phyloP scores from a whole-genome alignment of 441 rosid species.

The Aleurites moluccanus region DNA sequence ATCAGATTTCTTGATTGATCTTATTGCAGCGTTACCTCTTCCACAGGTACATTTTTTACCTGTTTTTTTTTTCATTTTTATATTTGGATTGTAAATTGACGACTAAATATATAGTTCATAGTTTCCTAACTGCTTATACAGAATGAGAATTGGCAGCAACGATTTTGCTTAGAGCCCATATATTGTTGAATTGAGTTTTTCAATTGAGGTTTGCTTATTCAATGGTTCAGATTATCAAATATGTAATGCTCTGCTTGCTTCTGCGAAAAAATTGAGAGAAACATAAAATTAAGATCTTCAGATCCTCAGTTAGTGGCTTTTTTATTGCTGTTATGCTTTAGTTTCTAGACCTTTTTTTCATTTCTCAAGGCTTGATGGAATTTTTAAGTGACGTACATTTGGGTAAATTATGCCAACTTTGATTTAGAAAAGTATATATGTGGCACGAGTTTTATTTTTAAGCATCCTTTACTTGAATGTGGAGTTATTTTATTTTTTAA shows the following conservation, averaged over 20 bases:
- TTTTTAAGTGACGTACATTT: neutral
- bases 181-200: neutral
- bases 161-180: neutral
- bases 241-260: neutral
- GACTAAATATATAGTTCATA: neutral
- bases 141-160: neutral
- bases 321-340: neutral
- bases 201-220: neutral
- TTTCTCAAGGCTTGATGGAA: neutral
- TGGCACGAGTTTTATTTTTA: neutral
- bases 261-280: neutral
- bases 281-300: neutral
- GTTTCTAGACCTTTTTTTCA: neutral
- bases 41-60: slow-evolving; percentile 66
- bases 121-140: neutral
- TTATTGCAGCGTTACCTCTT: slow-evolving; percentile 83
- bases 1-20: slow-evolving; percentile 74
- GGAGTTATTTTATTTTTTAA: neutral
- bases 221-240: neutral
- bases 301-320: neutral
- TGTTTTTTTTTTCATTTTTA: neutral
- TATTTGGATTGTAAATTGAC: neutral
- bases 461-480: neutral
- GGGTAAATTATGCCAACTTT: neutral
- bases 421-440: neutral